Base-by-base conservation (phyloP, 2,329 filamentous ascomycete species). In the Ciborinia camelliae region DNA sequence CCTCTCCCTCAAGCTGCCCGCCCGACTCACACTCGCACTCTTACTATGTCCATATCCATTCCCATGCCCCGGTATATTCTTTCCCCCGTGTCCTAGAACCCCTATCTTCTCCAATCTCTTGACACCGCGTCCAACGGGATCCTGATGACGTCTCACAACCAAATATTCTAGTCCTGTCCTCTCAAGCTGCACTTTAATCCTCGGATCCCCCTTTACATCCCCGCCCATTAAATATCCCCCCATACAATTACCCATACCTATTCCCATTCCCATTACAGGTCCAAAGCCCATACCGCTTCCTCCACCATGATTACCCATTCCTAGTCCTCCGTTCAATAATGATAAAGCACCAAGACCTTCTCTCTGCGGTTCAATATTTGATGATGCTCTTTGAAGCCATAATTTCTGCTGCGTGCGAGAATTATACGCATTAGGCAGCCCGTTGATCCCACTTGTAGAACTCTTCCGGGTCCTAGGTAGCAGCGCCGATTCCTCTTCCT, bases 391-490 rank as follows among this genome's bases (percentile, higher is more conserved):
- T 73, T 91, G 88, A 1, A 92, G 81, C 76, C 90, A 88, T 18
- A 92, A 79, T 72, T 92, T 92, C 74, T 91, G 88, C 76, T 91
- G 88, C 1, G 88, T 90, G 18, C 89, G 82, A 62, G 87, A 90
- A 52, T 64, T 64, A 37, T 60, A 60, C 14, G 54, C 62, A 61
- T 60, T 64, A 20, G 62, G 37, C 9, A 55, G 73, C 1, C 71
- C 69, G 4, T 71, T 71, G 32, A 71, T 67, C 53, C 74, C 74
- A 23, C 66, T 67, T 15, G 68, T 72, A 20, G 70, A 69, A 26
- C 68, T 66, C 60, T 75, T 73, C 15, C 73, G 62, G 6, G 71
- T 71, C 26, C 78, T 79, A 32, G 80, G 82, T 4, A 81, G 78
- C 18, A 85, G 73, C 43, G 79, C 81, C 64, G 81, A 70, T 18